Evolutionary conservation across 176 grass and related monocot species (phyloP), one percentile per base, ranked within the genome.

Genomic region (Carex pumila): DNA sequence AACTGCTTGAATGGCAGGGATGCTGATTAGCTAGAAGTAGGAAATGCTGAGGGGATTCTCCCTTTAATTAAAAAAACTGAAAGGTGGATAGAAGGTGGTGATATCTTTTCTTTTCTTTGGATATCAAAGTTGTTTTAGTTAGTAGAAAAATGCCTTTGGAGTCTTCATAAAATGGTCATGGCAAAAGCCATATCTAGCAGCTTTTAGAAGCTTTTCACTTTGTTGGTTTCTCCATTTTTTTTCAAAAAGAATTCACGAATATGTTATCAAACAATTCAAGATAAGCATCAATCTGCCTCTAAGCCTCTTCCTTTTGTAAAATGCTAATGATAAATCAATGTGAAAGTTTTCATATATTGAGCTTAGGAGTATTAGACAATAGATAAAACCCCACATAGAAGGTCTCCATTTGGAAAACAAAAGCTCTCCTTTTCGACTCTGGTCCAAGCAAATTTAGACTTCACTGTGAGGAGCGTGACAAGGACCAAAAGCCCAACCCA

Each of bases 1-100:
- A 31, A 17, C 52, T 78, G 73, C 50, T 78, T 78, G 73, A 57
- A 78, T 57, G 73, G 53, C 52, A 57, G 73, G 52, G 73, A 57
- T 57, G 72, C 73, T 2, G n/a, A 71, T 71, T 71, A 45, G 68
- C 11, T 56, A 56, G 73, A 78, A 78, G 52, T 78, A 57, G 73
- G 18, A 77, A 56, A 57, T 32, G 73, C 52, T 4, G 50, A 34
- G 52, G 7, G 73, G 2, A 57, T 34, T 78, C 73, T 57, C 52
- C 50, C 12, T 56, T 77, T 17, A 77, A 56, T 77, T 77, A 55
- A 77, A 77, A 55, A 56, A 66, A 68, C 67, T 45, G 43, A 83
- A 83, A 83, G 39, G 80, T 52, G 19, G 80, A 65, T 65, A 65
- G 47, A 65, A 65, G 61, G 17, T 65, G 61, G 39, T 83, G 61